phyloP scores from a whole-genome alignment of 1,284 basidiomycete species.

The Naganishia cerealis region DNA sequence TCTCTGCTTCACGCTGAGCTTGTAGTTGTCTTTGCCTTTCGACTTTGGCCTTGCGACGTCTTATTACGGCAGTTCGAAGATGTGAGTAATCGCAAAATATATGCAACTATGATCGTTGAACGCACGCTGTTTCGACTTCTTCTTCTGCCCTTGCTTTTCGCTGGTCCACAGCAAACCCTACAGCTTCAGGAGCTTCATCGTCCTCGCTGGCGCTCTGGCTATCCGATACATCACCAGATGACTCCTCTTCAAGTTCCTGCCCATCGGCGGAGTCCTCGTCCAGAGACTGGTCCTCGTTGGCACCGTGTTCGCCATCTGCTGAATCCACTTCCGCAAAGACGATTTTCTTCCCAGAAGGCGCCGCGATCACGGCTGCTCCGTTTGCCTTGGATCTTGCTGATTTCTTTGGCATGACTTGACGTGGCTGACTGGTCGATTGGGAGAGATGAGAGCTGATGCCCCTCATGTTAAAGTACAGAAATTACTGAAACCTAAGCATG shows the following conservation, averaged over 20 bases:
- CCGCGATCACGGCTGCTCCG: neutral
- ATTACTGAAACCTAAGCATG: constrained; percentile 5
- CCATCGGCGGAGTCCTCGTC: neutral
- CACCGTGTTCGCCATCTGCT: constrained; percentile 9
- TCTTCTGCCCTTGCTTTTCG: constrained; percentile 21
- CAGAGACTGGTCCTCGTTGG: neutral
- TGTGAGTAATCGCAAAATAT: neutral
- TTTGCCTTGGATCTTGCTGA: constrained; percentile 2
- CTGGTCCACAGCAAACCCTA: constrained; percentile 27
- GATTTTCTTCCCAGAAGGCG: constrained; percentile 29
- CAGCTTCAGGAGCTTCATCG: constrained; percentile 33
- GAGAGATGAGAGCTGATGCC: neutral
- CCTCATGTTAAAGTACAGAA: neutral
- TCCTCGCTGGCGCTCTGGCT: constrained; percentile 17
- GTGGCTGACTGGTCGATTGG: neutral
- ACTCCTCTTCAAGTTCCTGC: constrained; percentile 4
- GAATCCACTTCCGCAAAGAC: constrained; percentile 29
- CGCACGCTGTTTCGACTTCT: constrained; percentile 25
- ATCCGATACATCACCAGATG: neutral
- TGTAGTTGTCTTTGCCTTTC: constrained; percentile 32
- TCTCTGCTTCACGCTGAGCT: constrained; percentile 27
- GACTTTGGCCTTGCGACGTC: constrained; percentile 26
- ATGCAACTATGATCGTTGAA: neutral
- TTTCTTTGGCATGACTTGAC: constrained; percentile 14
- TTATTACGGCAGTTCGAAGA: neutral